A percentile compares a stretch with the other conserved stretches of the same genome.
Conservation (phyloP, 2,329 filamentous ascomycete species). For the Juglanconis oblonga region DNA sequence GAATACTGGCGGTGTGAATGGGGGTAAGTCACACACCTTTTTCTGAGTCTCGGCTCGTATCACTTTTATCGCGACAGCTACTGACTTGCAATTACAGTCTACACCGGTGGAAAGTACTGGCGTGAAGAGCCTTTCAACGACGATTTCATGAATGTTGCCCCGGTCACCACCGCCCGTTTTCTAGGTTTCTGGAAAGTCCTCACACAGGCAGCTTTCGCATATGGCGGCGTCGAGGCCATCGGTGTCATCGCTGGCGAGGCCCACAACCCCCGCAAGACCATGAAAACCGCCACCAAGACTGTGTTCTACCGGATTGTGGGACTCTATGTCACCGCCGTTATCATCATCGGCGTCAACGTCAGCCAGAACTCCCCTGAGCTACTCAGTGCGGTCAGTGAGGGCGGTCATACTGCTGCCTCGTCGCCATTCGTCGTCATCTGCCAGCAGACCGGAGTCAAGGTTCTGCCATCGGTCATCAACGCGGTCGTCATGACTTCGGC, state of each 20-base stretch:
- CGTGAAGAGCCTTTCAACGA: constrained; percentile 14
- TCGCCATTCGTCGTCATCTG: constrained; percentile 49
- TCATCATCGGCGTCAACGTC: constrained; percentile 60
- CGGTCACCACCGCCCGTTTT: constrained; percentile 12
- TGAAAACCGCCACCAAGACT: constrained; percentile 56
- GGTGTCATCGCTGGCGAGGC: constrained; percentile 41
- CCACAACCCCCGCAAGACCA: constrained; percentile 36
- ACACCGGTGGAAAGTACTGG: constrained; percentile 17
- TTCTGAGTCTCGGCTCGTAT: background rate
- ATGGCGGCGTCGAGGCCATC: constrained; percentile 22
- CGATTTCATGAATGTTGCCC: constrained; percentile 4
- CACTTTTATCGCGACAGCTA: background rate
- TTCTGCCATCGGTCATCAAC: constrained; percentile 52
- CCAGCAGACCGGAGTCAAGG: constrained; percentile 45
- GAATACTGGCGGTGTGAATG: constrained; percentile 47
- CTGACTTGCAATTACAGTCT: background rate
- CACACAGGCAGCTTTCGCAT: constrained; percentile 16
- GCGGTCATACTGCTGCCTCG: constrained; percentile 51
- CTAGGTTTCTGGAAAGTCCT: constrained; percentile 19
- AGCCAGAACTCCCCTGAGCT: constrained; percentile 44
- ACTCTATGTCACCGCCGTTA: constrained; percentile 56
- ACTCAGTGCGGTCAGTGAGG: constrained; percentile 42
- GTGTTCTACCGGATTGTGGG: constrained; percentile 62
- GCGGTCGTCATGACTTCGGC: constrained; percentile 51
- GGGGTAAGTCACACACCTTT: background rate